Percentiles rank a stretch among this genome's conserved stretches.
phyloP scores from a whole-genome alignment of 139 green algal genomes.

The Chlamydomonas eustigma region DNA sequence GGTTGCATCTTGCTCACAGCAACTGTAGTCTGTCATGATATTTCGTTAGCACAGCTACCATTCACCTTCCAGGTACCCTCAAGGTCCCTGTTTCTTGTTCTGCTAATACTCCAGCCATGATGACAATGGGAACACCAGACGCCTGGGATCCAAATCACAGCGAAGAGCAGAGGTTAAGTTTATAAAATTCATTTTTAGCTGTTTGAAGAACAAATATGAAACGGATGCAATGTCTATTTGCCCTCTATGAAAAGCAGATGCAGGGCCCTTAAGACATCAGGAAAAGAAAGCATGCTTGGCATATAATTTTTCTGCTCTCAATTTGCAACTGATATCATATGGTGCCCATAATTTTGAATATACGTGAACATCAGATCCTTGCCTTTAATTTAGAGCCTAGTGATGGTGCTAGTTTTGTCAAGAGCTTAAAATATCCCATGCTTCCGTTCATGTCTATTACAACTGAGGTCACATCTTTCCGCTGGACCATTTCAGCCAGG shows the following conservation, averaged over 20 bases:
- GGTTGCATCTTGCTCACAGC: slow-evolving; percentile 24
- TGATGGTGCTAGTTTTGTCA: slow-evolving; percentile 11
- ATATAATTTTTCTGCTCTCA: no score
- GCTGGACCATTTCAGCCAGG: slow-evolving; percentile 15
- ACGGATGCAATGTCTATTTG: no score
- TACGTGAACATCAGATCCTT: no score
- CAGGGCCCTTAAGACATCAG: no score
- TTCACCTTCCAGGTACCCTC: neutral
- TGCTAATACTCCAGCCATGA: slow-evolving; percentile 40
- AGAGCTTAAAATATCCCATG: slow-evolving; percentile 31
- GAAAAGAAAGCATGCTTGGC: no score
- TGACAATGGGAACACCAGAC: slow-evolving; percentile 29
- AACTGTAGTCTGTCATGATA: no score
- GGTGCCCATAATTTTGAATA: no score
- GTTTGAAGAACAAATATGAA: no score
- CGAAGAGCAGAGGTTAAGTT: neutral
- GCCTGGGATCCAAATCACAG: slow-evolving; percentile 13
- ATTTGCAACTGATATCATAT: no score
- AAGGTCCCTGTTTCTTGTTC: slow-evolving; percentile 23
- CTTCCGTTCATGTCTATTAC: slow-evolving; percentile 42
- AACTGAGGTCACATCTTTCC: slow-evolving; percentile 18
- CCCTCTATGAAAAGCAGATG: no score
- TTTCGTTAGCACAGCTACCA: no score
- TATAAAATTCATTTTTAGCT: neutral
- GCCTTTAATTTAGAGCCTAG: slow-evolving; percentile 33